Evolutionary conservation across 2,329 filamentous ascomycete genomes (phyloP).

Genomic region (Pseudogymnoascus sp.): DNA sequence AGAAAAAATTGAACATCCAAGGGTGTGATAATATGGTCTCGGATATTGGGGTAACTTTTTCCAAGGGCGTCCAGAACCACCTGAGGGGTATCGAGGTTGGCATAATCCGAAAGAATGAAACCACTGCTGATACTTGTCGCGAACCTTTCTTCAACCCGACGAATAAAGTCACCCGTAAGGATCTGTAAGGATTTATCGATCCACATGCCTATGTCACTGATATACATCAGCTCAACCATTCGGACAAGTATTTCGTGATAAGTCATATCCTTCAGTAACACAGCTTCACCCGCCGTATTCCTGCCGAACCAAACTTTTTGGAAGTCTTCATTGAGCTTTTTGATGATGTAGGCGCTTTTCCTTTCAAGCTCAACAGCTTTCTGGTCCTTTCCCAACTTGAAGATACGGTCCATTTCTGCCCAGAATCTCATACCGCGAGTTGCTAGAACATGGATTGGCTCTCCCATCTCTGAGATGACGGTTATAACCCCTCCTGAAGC

Average conservation of each 20-base stretch:
- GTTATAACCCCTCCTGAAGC: conserved; percentile 90
- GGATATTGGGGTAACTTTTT: conserved; percentile 74
- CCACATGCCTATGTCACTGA: conserved; percentile 86
- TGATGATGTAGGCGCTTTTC: conserved; percentile 83
- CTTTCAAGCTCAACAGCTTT: conserved; percentile 54
- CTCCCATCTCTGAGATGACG: conserved; percentile 96
- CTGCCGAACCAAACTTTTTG: conserved; percentile 95
- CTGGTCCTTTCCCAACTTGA: conserved; percentile 49
- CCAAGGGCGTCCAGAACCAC: conserved; percentile 71
- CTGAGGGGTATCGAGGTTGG: conserved; percentile 79
- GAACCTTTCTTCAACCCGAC: conserved; percentile 93
- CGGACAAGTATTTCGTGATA: conserved; percentile 81
- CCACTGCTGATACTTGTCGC: conserved; percentile 62
- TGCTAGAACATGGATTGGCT: conserved; percentile 97
- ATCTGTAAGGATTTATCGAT: conserved; percentile 77
- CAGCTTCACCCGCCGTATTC: conserved; percentile 70
- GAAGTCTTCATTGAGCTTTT: conserved; percentile 92
- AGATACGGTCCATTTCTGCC: conserved; percentile 98
- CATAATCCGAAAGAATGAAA: conserved; percentile 82
- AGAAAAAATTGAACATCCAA: conserved; percentile 98
- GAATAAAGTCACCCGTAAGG: conserved; percentile 90
- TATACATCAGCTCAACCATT: conserved; percentile 84
- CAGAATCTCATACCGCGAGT: conserved; percentile 94
- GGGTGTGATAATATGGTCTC: conserved; percentile 88
- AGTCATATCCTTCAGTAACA: conserved; percentile 93